Percentiles rank a stretch among this genome's conserved stretches.
These are phyloP conservation scores for Monosporozyma aerobia DNA, from an alignment of 805 yeast genomes.

Conservation along the genomic window DNA sequence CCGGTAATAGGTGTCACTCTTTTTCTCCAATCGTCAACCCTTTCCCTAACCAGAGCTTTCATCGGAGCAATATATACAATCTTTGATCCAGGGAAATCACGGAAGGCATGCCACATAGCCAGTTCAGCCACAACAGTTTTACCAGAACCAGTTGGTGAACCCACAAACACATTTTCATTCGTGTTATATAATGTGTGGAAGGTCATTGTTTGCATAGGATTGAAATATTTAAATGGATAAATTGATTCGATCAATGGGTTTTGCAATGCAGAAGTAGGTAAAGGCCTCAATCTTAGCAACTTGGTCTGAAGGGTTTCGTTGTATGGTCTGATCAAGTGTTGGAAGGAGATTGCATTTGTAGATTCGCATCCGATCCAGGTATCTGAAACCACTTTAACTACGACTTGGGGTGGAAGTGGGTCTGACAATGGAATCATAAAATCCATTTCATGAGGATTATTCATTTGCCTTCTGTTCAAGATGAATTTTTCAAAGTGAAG, in stretches of 20 bases:
- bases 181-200: slow-evolving; percentile 82
- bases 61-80: slow-evolving; percentile 89
- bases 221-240: slow-evolving; percentile 78
- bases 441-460: slow-evolving; percentile 60
- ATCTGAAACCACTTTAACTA: slow-evolving; percentile 73
- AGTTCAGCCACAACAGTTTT: slow-evolving; percentile 94
- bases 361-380: slow-evolving; percentile 84
- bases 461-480: slow-evolving; percentile 48
- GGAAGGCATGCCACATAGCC: slow-evolving; percentile 95
- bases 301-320: slow-evolving; percentile 82
- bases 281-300: slow-evolving; percentile 69
- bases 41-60: slow-evolving; percentile 92
- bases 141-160: slow-evolving; percentile 98
- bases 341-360: slow-evolving; percentile 70
- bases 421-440: slow-evolving; percentile 87
- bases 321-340: slow-evolving; percentile 80
- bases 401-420: slow-evolving; percentile 83
- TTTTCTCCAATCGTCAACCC: slow-evolving; percentile 79
- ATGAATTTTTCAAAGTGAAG: slow-evolving; percentile 78
- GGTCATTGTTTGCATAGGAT: slow-evolving; percentile 97
- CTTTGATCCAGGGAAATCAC: slow-evolving; percentile 70
- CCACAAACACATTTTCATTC: slow-evolving; percentile 75
- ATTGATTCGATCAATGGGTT: slow-evolving; percentile 56
- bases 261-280: slow-evolving; percentile 75
- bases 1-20: slow-evolving; percentile 87